phyloP scores from a whole-genome alignment of 306 rosid genomes.

The Vicia faba region DNA sequence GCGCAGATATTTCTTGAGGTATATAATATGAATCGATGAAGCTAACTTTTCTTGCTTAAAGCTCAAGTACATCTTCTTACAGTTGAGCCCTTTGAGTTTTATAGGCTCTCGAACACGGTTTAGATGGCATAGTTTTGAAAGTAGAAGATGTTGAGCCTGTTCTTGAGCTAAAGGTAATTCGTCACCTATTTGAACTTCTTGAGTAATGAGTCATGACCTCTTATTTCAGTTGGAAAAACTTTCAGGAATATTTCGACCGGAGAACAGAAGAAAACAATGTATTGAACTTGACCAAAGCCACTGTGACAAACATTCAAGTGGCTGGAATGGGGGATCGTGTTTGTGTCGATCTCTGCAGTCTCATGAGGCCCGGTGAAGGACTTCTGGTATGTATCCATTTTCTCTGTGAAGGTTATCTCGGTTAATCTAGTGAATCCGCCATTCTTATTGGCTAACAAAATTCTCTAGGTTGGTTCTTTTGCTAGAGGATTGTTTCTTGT shows the following conservation, averaged over 20 bases:
- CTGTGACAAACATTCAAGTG: slow-evolving; percentile 62
- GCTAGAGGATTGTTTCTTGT: slow-evolving; percentile 89
- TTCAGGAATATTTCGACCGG: slow-evolving; percentile 87
- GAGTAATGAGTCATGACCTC: slow-evolving; percentile 35
- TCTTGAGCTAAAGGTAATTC: slow-evolving; percentile 77
- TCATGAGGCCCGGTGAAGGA: slow-evolving; percentile 93
- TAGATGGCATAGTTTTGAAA: slow-evolving; percentile 86
- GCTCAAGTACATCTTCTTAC: not conserved
- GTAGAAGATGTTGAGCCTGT: slow-evolving; percentile 72
- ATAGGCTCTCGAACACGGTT: slow-evolving; percentile 85
- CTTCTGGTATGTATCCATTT: slow-evolving; percentile 63
- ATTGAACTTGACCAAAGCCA: slow-evolving; percentile 74
- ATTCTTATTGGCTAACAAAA: slow-evolving; percentile 19
- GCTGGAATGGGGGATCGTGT: slow-evolving; percentile 96
- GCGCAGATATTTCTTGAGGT: slow-evolving; percentile 89
- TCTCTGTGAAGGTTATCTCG: slow-evolving; percentile 4
- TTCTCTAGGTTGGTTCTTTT: slow-evolving; percentile 81
- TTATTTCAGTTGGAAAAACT: slow-evolving; percentile 45
- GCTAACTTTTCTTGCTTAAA: too few relatives aligned
- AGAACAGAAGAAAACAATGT: slow-evolving; percentile 64
- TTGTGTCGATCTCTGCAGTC: slow-evolving; percentile 92
- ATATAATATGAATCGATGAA: not conserved
- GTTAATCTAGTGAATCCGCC: slow-evolving; percentile 11
- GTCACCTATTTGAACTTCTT: slow-evolving; percentile 31
- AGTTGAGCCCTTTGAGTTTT: slow-evolving; percentile 33